Conservation (phyloP, 805 yeast genomes). For the Starmerella khaoyaiensis region DNA sequence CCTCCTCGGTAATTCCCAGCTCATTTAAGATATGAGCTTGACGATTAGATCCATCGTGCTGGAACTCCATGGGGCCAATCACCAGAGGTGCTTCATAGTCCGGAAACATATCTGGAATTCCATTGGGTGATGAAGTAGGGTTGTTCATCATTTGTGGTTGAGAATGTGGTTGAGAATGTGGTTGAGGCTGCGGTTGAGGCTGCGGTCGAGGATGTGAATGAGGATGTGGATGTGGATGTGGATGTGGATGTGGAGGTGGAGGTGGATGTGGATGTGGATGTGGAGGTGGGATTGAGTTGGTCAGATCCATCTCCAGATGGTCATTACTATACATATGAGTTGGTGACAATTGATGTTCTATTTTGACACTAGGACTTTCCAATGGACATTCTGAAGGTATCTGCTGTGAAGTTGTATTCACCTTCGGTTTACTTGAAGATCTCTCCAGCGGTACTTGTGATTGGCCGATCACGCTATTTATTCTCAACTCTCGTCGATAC, state of each 20-base stretch:
- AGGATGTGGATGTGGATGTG: neutral
- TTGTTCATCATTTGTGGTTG: neutral
- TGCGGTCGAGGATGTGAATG: neutral
- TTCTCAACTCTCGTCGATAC: slow-evolving; percentile 22
- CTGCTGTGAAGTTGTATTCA: no score
- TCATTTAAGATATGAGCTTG: slow-evolving; percentile 16
- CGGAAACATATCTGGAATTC: neutral
- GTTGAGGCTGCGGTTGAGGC: neutral
- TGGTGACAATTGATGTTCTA: no score
- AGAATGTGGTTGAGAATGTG: neutral
- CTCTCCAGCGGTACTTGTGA: neutral
- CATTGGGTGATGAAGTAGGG: neutral
- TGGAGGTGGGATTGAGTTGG: no score
- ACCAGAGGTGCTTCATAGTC: slow-evolving; percentile 20
- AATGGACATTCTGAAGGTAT: no score
- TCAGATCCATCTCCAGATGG: no score
- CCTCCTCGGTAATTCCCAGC: slow-evolving; percentile 22
- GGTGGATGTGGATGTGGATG: no score
- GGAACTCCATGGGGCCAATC: slow-evolving; percentile 28
- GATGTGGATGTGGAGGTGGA: neutral
- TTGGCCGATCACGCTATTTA: slow-evolving; percentile 1
- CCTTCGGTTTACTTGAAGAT: no score
- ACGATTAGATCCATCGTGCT: slow-evolving; percentile 8
- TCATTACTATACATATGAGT: no score
- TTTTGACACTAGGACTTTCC: no score